A percentile compares a stretch with the other conserved stretches of the same genome.
Evolutionary conservation across 164 flowering plant genomes (phyloP).

Genomic region (Piper betle): DNA sequence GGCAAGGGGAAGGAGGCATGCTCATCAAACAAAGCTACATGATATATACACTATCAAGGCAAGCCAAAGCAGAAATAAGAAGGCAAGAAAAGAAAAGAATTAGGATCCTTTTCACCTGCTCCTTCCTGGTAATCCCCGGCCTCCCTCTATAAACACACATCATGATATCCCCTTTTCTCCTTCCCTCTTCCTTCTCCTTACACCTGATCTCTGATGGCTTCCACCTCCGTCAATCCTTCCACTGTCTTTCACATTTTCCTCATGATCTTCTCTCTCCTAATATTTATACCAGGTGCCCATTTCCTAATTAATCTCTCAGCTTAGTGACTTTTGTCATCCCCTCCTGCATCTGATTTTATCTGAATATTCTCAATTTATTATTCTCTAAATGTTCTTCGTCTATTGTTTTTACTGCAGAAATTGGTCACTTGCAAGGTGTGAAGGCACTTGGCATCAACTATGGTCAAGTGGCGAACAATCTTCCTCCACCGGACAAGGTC

Average conservation of each 20-base stretch:
- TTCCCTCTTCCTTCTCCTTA: slow-evolving; percentile 8
- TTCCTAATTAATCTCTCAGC: not conserved
- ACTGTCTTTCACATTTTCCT: slow-evolving; percentile 18
- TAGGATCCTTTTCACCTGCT: slow-evolving; percentile 1
- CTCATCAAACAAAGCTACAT: slow-evolving; percentile 2
- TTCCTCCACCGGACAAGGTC: slow-evolving; percentile 64
- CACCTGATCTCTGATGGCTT: slow-evolving; percentile 18
- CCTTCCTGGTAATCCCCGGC: not conserved
- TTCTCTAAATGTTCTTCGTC: too few species aligned
- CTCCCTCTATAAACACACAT: slow-evolving; percentile 3
- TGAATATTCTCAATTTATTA: not conserved
- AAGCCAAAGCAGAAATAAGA: slow-evolving; percentile 5
- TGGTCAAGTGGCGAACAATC: slow-evolving; percentile 77
- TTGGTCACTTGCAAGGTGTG: slow-evolving; percentile 21
- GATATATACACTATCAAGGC: not conserved
- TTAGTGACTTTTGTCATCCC: not conserved
- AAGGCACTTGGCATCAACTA: slow-evolving; percentile 73
- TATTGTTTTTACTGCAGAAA: slow-evolving; percentile 15
- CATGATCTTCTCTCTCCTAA: slow-evolving; percentile 11
- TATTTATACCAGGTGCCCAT: slow-evolving; percentile 29
- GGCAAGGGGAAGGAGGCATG: not conserved
- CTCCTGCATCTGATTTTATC: not conserved
- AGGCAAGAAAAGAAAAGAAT: slow-evolving; percentile 27
- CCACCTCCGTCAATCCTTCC: slow-evolving; percentile 10
- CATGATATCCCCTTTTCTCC: slow-evolving; percentile 6